These are phyloP conservation scores for Effrenium voratum DNA, from an alignment of 73 alveolate genomes.

Conservation along the genomic window DNA sequence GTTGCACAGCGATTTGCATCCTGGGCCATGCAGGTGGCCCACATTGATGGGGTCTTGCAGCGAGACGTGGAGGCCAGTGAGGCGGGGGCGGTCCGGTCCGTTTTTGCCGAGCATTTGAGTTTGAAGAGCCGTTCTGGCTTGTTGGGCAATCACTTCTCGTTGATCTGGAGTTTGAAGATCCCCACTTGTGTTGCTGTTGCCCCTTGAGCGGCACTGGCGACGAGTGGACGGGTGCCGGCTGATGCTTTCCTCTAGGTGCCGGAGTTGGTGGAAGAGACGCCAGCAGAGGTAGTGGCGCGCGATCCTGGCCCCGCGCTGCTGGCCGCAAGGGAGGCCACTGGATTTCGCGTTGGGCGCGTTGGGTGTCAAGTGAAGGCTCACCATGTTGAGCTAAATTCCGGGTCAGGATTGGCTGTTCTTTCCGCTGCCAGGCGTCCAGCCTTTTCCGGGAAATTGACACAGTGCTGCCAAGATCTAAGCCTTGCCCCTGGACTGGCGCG, in stretches of 20 bases:
- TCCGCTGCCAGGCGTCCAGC: conserved; percentile 16
- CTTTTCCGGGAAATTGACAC: conserved; percentile 50
- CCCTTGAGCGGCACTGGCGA: too few relatives aligned
- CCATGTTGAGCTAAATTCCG: too few relatives aligned
- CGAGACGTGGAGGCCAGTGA: conserved; percentile 58
- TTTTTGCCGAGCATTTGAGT: too few relatives aligned
- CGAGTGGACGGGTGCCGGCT: too few relatives aligned
- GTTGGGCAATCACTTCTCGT: too few relatives aligned
- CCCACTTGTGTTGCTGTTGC: too few relatives aligned
- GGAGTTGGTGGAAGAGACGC: conserved; percentile 78
- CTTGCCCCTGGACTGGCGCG: background rate
- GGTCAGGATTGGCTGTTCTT: background rate
- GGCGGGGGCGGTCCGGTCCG: conserved; percentile 19
- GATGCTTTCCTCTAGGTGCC: too few relatives aligned
- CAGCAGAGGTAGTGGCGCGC: conserved; percentile 55
- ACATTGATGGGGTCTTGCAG: conserved; percentile 54
- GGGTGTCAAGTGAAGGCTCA: too few relatives aligned
- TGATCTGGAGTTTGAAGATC: too few relatives aligned
- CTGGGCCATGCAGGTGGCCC: conserved; percentile 27
- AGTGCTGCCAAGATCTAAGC: conserved; percentile 49
- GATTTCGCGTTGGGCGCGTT: too few relatives aligned
- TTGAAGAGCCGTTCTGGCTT: too few relatives aligned
- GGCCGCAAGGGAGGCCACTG: conserved; percentile 72
- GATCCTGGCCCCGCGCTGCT: conserved; percentile 78
- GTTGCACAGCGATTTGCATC: background rate